Base-by-base conservation (phyloP, 768 basidiomycete species). In the Amanita phalloides region DNA sequence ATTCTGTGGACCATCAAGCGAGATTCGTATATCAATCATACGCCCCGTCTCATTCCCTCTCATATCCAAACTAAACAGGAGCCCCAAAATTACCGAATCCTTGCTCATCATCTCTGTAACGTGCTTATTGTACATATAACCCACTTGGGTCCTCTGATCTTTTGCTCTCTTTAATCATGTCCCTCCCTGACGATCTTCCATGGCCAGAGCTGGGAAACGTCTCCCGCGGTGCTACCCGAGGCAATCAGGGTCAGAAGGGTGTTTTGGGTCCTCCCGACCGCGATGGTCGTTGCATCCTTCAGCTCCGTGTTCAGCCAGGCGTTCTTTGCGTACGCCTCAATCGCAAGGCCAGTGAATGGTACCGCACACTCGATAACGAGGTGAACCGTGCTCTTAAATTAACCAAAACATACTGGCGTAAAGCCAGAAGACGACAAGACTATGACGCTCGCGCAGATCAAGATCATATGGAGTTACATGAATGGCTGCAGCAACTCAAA, bases 161-260 rank as follows among this genome's bases (percentile, higher is more conserved):
- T 63, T 58, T 49, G 53, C 56, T 58, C 55, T 60, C 62, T 64
- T 62, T 59, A 59, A 60, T 62, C 63, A 77, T 77, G 75, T 68
- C 76, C 54, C 66, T 72, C 62, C 66, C 76, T 56, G 87, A 90
- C 71, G 86, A 90, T 73, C 75, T 89, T 50, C 86, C 86, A 21
- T 90, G 86, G 86, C 86, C 86, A 56, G 86, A 90, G 67, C 74
- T 87, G 55, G 87, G 86, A 56, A 90, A 89, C 61, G 85, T 90
- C 57, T 87, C 87, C 51, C 78, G 86, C 53, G 86, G 87, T 45
- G 87, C 87, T 23, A 89, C 87, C 46, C 68, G 87, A 63, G 86
- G 86, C 54, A 90, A 90, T 66, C 87, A 89, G 73, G 87, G 87
- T 45, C 85, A 88, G 64, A 90, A 90, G 62, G 87, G 87, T 55